Evolutionary conservation across 2,329 filamentous ascomycete genomes (phyloP).

Genomic region (Paracamarosporium sp.): DNA sequence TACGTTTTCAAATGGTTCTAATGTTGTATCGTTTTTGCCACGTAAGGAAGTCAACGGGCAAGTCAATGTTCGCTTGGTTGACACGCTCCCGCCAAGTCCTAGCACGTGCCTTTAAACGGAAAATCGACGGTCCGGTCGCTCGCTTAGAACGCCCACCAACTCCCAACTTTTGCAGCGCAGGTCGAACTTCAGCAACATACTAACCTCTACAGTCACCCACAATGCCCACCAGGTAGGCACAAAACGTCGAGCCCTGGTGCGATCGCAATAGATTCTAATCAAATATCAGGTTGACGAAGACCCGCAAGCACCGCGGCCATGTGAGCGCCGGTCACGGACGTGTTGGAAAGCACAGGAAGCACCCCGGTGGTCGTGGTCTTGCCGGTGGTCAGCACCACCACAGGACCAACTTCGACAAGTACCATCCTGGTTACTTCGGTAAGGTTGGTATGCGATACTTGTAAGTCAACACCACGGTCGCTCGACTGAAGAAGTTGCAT

Average conservation of each 20-base stretch:
- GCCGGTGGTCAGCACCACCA: constrained; percentile 97
- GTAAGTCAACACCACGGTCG: no score
- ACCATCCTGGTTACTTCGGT: constrained; percentile 99
- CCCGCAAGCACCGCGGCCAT: constrained; percentile 67
- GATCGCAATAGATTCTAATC: constrained; percentile 6
- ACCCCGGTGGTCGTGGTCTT: constrained; percentile 77
- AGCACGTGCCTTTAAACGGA: not conserved
- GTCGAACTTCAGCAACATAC: constrained; percentile 16
- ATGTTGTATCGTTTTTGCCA: no score
- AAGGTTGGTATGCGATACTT: constrained; percentile 77
- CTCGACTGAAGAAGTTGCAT: not conserved
- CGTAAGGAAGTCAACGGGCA: no score
- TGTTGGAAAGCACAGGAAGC: constrained; percentile 98
- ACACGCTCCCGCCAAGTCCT: not conserved
- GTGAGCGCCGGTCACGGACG: constrained; percentile 98
- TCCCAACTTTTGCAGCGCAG: not conserved
- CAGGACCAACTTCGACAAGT: constrained; percentile 90
- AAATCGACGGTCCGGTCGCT: constrained; percentile 2
- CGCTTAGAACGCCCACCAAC: constrained; percentile 12
- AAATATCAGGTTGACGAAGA: constrained; percentile 40
- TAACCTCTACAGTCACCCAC: constrained; percentile 37
- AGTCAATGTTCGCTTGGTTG: no score
- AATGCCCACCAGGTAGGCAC: constrained; percentile 42
- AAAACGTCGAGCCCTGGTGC: not conserved
- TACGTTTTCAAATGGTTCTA: no score